A percentile compares a stretch with the other conserved stretches of the same genome.
These are phyloP conservation scores for Agarophyton chilense DNA, from an alignment of 23 red algal genomes.

Conservation along the genomic window DNA sequence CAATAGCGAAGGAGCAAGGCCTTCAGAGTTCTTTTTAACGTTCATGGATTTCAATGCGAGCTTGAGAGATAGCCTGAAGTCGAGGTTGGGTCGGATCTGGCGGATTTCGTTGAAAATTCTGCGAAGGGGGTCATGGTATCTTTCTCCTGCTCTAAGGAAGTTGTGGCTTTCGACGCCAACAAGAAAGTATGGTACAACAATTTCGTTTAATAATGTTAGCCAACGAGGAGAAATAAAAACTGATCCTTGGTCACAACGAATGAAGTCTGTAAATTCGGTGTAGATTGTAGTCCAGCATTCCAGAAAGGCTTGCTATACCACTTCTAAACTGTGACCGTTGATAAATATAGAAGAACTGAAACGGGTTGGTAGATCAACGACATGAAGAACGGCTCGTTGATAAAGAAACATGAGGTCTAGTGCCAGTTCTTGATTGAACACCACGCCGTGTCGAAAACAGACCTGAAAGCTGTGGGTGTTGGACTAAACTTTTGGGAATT, in stretches of 20 bases:
- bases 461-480: background rate
- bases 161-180: slow-evolving; percentile 13
- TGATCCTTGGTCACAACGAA: slow-evolving; percentile 12
- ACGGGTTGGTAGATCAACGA: slow-evolving; percentile 18
- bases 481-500: background rate
- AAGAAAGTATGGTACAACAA: background rate
- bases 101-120: background rate
- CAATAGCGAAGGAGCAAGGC: background rate
- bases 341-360: slow-evolving; percentile 1
- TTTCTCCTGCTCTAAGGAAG: slow-evolving; percentile 15
- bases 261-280: background rate
- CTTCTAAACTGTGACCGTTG: background rate
- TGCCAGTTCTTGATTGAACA: background rate
- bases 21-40: background rate
- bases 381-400: too few species aligned
- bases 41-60: slow-evolving; percentile 19
- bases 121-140: slow-evolving; percentile 41
- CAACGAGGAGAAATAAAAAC: slow-evolving; percentile 9
- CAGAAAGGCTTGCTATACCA: slow-evolving; percentile 20
- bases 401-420: slow-evolving; percentile 7
- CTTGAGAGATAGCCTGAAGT: background rate
- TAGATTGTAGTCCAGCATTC: slow-evolving; percentile 29
- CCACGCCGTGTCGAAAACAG: background rate
- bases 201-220: background rate
- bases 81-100: background rate